Evolutionary conservation across 345 rosid genomes (phyloP).

Genomic region (Salix dunnii): DNA sequence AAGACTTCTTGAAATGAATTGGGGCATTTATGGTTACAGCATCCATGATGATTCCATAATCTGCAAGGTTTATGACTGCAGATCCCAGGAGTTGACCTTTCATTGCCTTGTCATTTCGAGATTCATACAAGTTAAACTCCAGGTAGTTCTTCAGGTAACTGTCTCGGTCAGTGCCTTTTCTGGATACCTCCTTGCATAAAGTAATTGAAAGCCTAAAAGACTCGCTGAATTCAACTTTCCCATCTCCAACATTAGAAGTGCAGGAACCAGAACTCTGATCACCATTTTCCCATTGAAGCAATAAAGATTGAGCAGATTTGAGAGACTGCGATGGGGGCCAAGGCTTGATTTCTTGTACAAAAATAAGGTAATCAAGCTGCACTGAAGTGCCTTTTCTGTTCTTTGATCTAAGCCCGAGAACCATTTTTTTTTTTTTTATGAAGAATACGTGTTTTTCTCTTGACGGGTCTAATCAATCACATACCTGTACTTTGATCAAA

Average conservation of each 20-base stretch:
- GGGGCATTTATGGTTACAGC: slow-evolving; percentile 42
- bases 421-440: slow-evolving; percentile 36
- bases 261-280: slow-evolving; percentile 66
- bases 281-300: slow-evolving; percentile 79
- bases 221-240: slow-evolving; percentile 58
- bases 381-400: slow-evolving; percentile 37
- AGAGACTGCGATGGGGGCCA: slow-evolving; percentile 64
- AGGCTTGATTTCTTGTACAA: slow-evolving; percentile 66
- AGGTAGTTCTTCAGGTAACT: slow-evolving; percentile 67
- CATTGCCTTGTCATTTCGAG: slow-evolving; percentile 48
- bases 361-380: slow-evolving; percentile 41
- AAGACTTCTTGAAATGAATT: slow-evolving; percentile 58
- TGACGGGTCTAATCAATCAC: background rate
- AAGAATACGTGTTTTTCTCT: slow-evolving; percentile 14
- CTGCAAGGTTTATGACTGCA: slow-evolving; percentile 72
- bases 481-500: background rate
- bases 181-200: slow-evolving; percentile 48
- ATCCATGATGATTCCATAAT: slow-evolving; percentile 58
- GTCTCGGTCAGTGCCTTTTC: slow-evolving; percentile 29
- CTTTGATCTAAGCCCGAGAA: slow-evolving; percentile 63
- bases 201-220: slow-evolving; percentile 56
- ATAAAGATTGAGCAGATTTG: slow-evolving; percentile 43
- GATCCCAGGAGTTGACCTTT: slow-evolving; percentile 82
- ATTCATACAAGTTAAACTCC: slow-evolving; percentile 66
- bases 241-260: slow-evolving; percentile 46